Percentiles rank a stretch among this genome's conserved stretches.
These are phyloP conservation scores for Mortierella sp. DNA, from an alignment of 371 early-diverging fungal genomes.

Conservation along the genomic window DNA sequence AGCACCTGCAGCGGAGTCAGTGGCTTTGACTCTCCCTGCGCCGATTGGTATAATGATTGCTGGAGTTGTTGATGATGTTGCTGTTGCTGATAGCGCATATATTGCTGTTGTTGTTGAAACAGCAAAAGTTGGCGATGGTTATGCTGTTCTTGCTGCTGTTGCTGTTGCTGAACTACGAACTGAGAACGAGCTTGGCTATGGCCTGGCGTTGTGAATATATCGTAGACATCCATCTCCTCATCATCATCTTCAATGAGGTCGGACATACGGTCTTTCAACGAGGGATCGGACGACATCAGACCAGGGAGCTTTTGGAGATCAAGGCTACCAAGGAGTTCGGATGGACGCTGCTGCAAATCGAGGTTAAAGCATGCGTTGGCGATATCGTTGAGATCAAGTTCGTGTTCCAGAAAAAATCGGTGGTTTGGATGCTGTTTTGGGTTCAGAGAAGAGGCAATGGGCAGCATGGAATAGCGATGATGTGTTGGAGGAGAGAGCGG, in stretches of 20 bases:
- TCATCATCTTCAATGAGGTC: conserved; percentile 34
- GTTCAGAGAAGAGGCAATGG: not conserved
- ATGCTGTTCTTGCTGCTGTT: not conserved
- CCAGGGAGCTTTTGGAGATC: conserved; percentile 23
- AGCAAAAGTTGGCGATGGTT: not conserved
- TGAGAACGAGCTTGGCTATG: not conserved
- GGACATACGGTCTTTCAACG: conserved; percentile 6
- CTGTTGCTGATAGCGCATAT: conserved; percentile 1
- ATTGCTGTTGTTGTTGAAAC: not conserved
- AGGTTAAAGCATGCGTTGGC: conserved; percentile 2
- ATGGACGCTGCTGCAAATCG: not conserved
- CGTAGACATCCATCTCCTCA: conserved; percentile 27
- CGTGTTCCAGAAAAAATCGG: not conserved
- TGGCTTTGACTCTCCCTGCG: not conserved
- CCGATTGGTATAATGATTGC: not conserved
- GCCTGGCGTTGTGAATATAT: conserved; percentile 11
- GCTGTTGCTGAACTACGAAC: not conserved
- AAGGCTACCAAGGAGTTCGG: conserved; percentile 7
- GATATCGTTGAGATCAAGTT: not conserved
- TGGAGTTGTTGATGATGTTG: conserved; percentile 2
- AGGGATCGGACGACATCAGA: conserved; percentile 24
- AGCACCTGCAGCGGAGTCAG: conserved; percentile 14
- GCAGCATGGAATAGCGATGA: not conserved
- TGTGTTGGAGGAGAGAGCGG: no score
- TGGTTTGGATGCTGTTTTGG: not conserved